These are phyloP conservation scores for Amanita rimosa DNA, from an alignment of 768 basidiomycete species.

Conservation along the genomic window DNA sequence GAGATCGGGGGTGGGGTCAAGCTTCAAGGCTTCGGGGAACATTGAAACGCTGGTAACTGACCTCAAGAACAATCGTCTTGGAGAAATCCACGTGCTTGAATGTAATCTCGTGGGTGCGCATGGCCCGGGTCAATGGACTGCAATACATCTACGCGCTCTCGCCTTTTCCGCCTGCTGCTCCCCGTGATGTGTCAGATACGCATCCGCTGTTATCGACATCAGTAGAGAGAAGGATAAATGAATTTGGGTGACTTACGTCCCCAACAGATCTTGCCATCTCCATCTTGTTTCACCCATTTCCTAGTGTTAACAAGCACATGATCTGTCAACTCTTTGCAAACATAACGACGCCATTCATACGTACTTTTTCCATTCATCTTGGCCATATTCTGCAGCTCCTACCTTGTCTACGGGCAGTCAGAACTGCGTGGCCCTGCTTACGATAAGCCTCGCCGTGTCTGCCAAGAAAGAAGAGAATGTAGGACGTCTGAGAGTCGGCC, in stretches of 20 bases:
- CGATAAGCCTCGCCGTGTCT: conserved; percentile 70
- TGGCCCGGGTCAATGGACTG: conserved; percentile 56
- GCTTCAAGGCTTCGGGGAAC: no score
- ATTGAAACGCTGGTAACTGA: conserved; percentile 10
- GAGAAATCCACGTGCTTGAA: conserved; percentile 28
- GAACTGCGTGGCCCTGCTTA: conserved; percentile 21
- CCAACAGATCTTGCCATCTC: conserved; percentile 59
- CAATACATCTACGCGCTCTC: conserved; percentile 38
- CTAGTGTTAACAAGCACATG: conserved; percentile 19
- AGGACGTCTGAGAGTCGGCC: conserved; percentile 25
- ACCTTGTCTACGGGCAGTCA: conserved; percentile 44
- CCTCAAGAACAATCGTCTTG: conserved; percentile 44
- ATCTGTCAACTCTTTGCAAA: neutral
- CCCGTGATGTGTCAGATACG: conserved; percentile 49
- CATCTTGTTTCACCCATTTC: conserved; percentile 50
- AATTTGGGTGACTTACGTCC: conserved; percentile 41
- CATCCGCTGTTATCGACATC: conserved; percentile 36
- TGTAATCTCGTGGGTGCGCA: conserved; percentile 42
- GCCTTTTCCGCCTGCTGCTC: conserved; percentile 40
- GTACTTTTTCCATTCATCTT: conserved; percentile 50
- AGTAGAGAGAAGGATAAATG: no score
- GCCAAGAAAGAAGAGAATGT: conserved; percentile 57
- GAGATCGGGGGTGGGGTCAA: no score
- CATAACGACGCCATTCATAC: conserved; percentile 9
- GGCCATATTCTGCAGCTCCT: conserved; percentile 46